Percentiles rank a stretch among this genome's conserved stretches.
These are phyloP conservation scores for Rubroshorea leprosula DNA, from an alignment of 345 rosid genomes.

Conservation along the genomic window DNA sequence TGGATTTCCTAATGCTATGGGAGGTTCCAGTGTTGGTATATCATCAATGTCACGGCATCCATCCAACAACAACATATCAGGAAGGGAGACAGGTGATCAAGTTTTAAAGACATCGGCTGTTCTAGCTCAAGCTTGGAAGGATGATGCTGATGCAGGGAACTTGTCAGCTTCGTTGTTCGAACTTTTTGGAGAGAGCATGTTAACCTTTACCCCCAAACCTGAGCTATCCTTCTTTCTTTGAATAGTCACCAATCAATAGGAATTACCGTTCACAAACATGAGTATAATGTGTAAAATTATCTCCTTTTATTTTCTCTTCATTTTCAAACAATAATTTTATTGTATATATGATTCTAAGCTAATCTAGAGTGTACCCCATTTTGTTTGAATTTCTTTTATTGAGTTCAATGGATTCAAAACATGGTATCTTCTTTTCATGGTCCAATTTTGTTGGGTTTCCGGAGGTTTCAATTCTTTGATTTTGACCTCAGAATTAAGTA, in stretches of 20 bases:
- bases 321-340: no score
- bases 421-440: no score
- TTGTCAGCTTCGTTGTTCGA: conserved; percentile 52
- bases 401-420: no score
- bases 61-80: conserved; percentile 29
- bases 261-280: neutral
- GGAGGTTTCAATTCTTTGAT: no score
- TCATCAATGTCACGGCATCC: conserved; percentile 35
- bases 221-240: conserved; percentile 65
- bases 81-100: conserved; percentile 27
- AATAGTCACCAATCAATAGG: conserved; percentile 8
- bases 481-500: no score
- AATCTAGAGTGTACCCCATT: no score
- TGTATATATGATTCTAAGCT: no score
- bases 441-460: no score
- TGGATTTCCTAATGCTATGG: conserved; percentile 31
- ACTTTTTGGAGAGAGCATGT: conserved; percentile 65
- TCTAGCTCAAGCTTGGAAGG: conserved; percentile 62
- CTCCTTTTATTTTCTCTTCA: neutral
- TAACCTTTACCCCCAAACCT: conserved; percentile 50
- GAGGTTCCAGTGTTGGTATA: conserved; percentile 25
- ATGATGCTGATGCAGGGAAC: conserved; percentile 49
- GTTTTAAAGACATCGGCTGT: conserved; percentile 33
- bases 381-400: no score
- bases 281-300: conserved; percentile 16